Base-by-base conservation (phyloP, 2,329 filamentous ascomycete genomes). In the Trichophaea hybrida region DNA sequence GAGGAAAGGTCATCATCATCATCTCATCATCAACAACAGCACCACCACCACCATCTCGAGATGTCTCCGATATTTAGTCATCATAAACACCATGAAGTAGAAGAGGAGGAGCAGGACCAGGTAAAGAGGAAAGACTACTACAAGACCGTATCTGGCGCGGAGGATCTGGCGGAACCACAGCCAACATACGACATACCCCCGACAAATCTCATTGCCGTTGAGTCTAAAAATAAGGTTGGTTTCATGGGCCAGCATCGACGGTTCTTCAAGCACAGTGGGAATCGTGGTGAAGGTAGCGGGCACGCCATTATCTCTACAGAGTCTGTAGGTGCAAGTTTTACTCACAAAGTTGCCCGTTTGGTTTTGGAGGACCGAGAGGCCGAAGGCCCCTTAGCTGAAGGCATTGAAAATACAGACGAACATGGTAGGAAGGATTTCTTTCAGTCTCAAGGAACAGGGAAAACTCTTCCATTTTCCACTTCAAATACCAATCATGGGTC, bases 321-420 rank as follows among this genome's bases (percentile, higher is more conserved):
- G n/a, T 10, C 34, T 31, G 33, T 31, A 24, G 55, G 61, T 51
- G 52, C 15, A 6, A 53, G 61, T 6, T 62, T 61, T 54, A 59
- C 55, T 24, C 34, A 56, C 37, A 51, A 61, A 40, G 53, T 65
- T 32, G 64, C 64, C 15, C 64, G 52, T 55, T 40, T 66, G 34
- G 60, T 61, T 31, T 24, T 66, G 24, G 64, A 65, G 40, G 64
- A 66, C 52, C 33, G 51, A 43, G 59, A 63, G n/a, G 38, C 60
- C 50, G 38, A 50, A 31, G 46, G 49, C 34, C 4, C 13, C 49
- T 43, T 44, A 54, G 59, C 32, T 32, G 57, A 57, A 40, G 51
- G 34, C 17, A 52, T 50, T 24, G 55, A 60, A 49, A 40, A 59
- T 53, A 35, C 53, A 54, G 59, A 63, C 55, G 8, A 34, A 13